These are phyloP conservation scores for Phytophthora colocasiae DNA, from an alignment of 352 stramenopile species.

Conservation along the genomic window DNA sequence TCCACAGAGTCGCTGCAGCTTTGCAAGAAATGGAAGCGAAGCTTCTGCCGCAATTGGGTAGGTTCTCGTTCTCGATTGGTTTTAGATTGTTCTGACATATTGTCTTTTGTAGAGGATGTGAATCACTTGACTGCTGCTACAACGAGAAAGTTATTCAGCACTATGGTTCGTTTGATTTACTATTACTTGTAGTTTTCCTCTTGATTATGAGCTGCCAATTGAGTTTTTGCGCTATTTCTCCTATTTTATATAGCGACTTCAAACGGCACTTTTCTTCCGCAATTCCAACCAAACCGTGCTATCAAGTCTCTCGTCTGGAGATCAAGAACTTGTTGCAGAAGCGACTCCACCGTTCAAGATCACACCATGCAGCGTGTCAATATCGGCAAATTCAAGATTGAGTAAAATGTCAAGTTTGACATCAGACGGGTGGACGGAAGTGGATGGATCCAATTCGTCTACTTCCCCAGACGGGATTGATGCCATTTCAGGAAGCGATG, in stretches of 20 bases:
- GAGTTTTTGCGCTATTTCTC: neutral
- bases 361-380: neutral
- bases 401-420: constrained; percentile 42
- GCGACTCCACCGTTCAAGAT: constrained; percentile 32
- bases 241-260: constrained; percentile 52
- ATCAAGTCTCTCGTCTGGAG: constrained; percentile 50
- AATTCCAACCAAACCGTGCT: constrained; percentile 66
- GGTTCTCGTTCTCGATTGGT: neutral
- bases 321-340: constrained; percentile 67
- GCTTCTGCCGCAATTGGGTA: constrained; percentile 55
- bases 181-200: too few species aligned
- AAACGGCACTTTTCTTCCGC: constrained; percentile 80
- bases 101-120: constrained; percentile 42
- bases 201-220: too few species aligned
- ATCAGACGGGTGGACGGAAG: constrained; percentile 51
- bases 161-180: constrained; percentile 49
- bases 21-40: constrained; percentile 46
- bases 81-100: neutral
- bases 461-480: constrained; percentile 29
- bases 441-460: constrained; percentile 46
- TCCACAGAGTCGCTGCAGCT: constrained; percentile 51
- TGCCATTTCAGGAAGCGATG: constrained; percentile 37
- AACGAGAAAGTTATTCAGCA: constrained; percentile 62
- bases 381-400: constrained; percentile 25
- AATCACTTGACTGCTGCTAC: constrained; percentile 41